Conservation (phyloP, 345 rosid genomes). For the Camelina laxa region DNA sequence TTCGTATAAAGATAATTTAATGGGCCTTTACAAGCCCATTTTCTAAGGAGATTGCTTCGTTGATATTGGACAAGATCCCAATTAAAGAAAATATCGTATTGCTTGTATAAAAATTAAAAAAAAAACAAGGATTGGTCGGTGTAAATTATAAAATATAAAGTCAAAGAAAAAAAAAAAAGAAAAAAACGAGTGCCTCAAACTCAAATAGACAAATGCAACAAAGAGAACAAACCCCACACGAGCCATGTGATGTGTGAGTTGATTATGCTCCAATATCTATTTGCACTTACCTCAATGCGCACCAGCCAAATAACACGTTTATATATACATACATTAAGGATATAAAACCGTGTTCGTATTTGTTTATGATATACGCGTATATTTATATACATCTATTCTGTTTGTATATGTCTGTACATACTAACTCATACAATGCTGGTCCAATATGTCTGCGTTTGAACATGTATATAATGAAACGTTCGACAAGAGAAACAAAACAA, state of each 20-base stretch:
- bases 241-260: conserved; percentile 5
- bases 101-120: background rate
- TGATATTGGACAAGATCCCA: background rate
- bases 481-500: conserved; percentile 14
- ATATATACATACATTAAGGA: background rate
- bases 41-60: background rate
- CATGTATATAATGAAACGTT: conserved; percentile 28
- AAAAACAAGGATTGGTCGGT: background rate
- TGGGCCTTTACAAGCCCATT: conserved; percentile 8
- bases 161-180: no score
- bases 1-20: background rate
- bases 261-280: conserved; percentile 18
- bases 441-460: conserved; percentile 37
- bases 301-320: conserved; percentile 6
- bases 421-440: conserved; percentile 13
- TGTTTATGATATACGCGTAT: conserved; percentile 20
- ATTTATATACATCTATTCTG: background rate
- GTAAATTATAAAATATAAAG: no score
- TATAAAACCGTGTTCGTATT: conserved; percentile 28
- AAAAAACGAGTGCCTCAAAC: no score
- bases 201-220: conserved; percentile 1
- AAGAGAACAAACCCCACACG: background rate
- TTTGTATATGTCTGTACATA: conserved; percentile 15
- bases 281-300: conserved; percentile 28
- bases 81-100: background rate